Evolutionary conservation across 352 stramenopile species (phyloP), one percentile per base, ranked within the genome.

Genomic region (Phytophthora hibernalis): DNA sequence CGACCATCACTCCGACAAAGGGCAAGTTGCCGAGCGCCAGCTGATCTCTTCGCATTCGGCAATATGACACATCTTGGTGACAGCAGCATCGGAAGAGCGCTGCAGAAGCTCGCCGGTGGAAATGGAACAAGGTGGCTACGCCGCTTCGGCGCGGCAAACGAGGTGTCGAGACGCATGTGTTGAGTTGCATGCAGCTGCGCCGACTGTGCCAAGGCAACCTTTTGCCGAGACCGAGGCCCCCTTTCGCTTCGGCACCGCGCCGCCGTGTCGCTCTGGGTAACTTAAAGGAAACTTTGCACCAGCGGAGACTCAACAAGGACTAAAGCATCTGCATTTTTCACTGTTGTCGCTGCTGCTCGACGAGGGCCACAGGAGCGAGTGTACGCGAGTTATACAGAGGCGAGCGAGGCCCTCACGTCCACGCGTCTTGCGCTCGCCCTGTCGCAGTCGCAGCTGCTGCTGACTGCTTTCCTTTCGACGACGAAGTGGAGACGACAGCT

Each of bases 1-100:
- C 12, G 70, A 79, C 58, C 66, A 76, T 73, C 70, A 79, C 67
- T 76, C 61, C 51, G 57, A 5, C n/a, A 65, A 54, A n/a, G 13
- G 35, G 60, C 49, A 61, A 73, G 15, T 53, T 21, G 22, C n/a
- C n/a, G n/a, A n/a, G n/a, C n/a, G n/a, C 61, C 54, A 55, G 44
- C 44, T 61, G 60, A 24, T 21, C 26, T 15, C 12, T 4, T 15
- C 45, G 22, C 60, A 66, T 56, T 67, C 54, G 30, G 35, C 44
- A 66, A 70, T n/a, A n/a, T 58, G 24, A 52, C 48, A 74, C 66
- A 65, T 62, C 63, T 72, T 75, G 68, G 57, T 72, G 43, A 54
- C 55, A 66, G 48, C 37, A 43, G 38, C 38, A 30, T n/a, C n/a
- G n/a, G n/a, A 30, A 37, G 13, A 8, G 22, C 43, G 45, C 22